A percentile compares a stretch with the other conserved stretches of the same genome.
Conservation (phyloP, 1,284 basidiomycete genomes). For the Lentinula novae-zelandiae region DNA sequence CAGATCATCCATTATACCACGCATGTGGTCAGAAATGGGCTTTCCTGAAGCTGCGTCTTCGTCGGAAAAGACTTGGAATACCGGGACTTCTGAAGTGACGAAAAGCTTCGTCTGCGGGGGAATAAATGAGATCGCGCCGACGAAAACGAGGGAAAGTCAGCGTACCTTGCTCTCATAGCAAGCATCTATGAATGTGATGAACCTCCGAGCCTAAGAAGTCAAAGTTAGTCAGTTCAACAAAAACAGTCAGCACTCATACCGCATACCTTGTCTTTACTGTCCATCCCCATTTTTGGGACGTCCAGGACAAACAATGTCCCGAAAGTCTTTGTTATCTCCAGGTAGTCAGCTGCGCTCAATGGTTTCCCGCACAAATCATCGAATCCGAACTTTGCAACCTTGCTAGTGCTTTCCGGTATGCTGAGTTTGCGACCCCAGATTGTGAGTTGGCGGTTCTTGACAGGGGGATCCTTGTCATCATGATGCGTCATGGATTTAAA, state of each 20-base stretch:
- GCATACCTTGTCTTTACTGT: constrained; percentile 82
- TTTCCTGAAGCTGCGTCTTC: constrained; percentile 39
- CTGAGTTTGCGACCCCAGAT: constrained; percentile 87
- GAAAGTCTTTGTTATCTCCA: constrained; percentile 90
- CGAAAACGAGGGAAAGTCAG: neutral
- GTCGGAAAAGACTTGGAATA: constrained; percentile 84
- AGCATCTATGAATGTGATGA: constrained; percentile 97
- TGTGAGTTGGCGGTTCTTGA: constrained; percentile 62
- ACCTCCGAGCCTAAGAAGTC: constrained; percentile 71
- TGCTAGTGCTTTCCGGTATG: constrained; percentile 78
- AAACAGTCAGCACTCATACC: neutral
- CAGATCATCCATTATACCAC: constrained; percentile 86
- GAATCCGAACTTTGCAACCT: constrained; percentile 87
- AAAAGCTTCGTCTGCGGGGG: constrained; percentile 76
- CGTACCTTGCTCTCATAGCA: constrained; percentile 87
- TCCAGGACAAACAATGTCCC: constrained; percentile 85
- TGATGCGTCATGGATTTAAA: constrained; percentile 69
- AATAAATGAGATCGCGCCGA: constrained; percentile 1
- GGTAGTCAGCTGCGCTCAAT: constrained; percentile 91
- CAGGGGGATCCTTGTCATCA: constrained; percentile 54
- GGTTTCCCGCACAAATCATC: constrained; percentile 87
- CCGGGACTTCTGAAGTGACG: constrained; percentile 85
- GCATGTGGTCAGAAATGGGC: constrained; percentile 75
- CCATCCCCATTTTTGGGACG: constrained; percentile 86
- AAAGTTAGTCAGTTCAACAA: neutral